Evolutionary conservation across 225 moss, liverwort and hornwort species (phyloP).

Genomic region (Straminergon stramineum): DNA sequence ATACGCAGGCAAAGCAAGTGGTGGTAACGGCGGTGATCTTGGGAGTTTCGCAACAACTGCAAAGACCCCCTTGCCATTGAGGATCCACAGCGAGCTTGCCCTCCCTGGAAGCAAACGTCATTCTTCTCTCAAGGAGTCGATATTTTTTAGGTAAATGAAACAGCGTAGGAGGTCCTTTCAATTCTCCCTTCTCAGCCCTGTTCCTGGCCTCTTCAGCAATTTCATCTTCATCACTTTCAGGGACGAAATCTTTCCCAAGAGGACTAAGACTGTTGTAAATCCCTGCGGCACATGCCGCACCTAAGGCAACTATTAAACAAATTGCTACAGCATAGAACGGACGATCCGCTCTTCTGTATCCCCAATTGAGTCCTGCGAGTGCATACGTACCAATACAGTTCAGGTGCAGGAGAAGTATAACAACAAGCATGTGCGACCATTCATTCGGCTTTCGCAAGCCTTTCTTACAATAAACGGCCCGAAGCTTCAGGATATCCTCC

Average conservation of each 20-base stretch:
- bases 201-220: not conserved
- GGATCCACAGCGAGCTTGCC: conserved; percentile 58
- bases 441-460: conserved; percentile 85
- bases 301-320: conserved; percentile 56
- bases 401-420: conserved; percentile 66
- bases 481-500: conserved; percentile 63
- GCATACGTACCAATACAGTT: conserved; percentile 84
- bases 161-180: conserved; percentile 16
- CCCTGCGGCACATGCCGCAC: conserved; percentile 65
- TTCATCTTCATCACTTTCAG: conserved; percentile 24
- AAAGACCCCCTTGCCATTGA: conserved; percentile 72
- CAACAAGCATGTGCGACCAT: conserved; percentile 79
- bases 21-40: conserved; percentile 39
- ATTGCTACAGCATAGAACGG: conserved; percentile 78
- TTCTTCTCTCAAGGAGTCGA: conserved; percentile 67
- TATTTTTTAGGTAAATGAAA: conserved; percentile 41
- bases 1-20: conserved; percentile 62
- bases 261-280: conserved; percentile 79
- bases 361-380: conserved; percentile 94
- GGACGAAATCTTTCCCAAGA: conserved; percentile 69
- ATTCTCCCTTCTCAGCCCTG: conserved; percentile 11
- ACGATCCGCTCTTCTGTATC: conserved; percentile 67
- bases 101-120: conserved; percentile 67
- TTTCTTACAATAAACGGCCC: conserved; percentile 70
- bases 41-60: conserved; percentile 33